These are phyloP conservation scores for Camelina neglecta DNA, from an alignment of 345 rosid genomes.

Conservation along the genomic window DNA sequence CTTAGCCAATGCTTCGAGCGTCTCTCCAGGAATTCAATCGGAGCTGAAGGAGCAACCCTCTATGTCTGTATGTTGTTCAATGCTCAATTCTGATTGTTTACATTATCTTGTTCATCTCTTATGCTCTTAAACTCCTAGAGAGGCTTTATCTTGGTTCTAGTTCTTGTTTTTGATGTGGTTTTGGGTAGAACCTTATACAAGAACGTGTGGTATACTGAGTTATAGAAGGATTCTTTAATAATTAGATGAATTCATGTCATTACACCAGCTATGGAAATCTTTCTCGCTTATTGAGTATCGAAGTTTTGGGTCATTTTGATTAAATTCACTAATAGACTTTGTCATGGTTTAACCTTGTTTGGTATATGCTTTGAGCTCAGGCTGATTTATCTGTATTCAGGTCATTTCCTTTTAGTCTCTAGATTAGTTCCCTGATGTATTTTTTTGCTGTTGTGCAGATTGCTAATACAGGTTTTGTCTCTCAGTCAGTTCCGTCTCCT, in stretches of 20 bases:
- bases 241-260: neutral
- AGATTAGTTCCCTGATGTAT: conserved; percentile 48
- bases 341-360: neutral
- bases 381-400: conserved; percentile 20
- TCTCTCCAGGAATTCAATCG: conserved; percentile 32
- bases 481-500: conserved; percentile 53
- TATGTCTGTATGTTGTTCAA: conserved; percentile 43
- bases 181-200: neutral
- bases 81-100: conserved; percentile 21
- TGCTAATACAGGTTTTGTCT: conserved; percentile 44
- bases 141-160: neutral
- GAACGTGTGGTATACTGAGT: neutral
- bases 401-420: conserved; percentile 20
- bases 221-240: neutral
- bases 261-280: neutral
- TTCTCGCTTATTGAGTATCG: neutral
- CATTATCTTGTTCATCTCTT: neutral
- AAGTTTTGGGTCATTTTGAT: neutral
- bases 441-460: conserved; percentile 46
- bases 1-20: conserved; percentile 20
- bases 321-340: neutral
- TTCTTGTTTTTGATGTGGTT: neutral
- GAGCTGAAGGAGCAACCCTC: conserved; percentile 36
- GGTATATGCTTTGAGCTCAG: neutral
- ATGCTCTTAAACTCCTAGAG: neutral